Evolutionary conservation across 1,284 basidiomycete species (phyloP).

Genomic region (Irpex sp.): DNA sequence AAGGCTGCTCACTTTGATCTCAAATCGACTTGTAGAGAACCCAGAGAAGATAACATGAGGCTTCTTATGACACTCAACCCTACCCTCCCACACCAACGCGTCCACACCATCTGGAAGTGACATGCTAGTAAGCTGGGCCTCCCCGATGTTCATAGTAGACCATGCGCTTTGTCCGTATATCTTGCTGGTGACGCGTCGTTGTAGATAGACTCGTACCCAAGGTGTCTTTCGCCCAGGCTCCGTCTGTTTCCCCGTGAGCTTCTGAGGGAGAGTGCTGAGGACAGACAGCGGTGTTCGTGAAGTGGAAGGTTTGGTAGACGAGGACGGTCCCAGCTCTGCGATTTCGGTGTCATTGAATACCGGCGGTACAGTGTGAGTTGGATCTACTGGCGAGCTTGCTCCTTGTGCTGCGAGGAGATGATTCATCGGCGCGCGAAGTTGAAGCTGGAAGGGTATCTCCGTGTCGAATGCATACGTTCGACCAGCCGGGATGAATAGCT

Average conservation of each 20-base stretch:
- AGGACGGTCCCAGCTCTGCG: not conserved
- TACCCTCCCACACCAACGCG: not conserved
- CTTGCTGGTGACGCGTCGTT: conserved; percentile 37
- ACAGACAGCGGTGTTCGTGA: not conserved
- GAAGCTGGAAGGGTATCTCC: conserved; percentile 60
- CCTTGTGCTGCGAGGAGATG: not conserved
- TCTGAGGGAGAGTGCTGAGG: not conserved
- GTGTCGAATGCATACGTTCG: conserved; percentile 50
- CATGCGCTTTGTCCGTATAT: conserved; percentile 28
- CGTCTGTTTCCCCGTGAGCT: not conserved
- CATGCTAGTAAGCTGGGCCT: conserved; percentile 29
- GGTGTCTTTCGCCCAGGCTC: not conserved
- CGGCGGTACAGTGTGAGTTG: not conserved
- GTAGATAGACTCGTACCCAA: conserved; percentile 35
- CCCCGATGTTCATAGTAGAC: conserved; percentile 33
- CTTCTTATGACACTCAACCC: not conserved
- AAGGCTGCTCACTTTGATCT: not conserved
- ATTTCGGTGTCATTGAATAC: too few species aligned
- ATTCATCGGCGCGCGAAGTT: conserved; percentile 39
- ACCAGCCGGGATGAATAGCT: conserved; percentile 51
- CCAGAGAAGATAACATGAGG: not conserved
- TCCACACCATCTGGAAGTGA: not conserved
- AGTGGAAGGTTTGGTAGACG: not conserved
- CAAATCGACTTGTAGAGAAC: not conserved
- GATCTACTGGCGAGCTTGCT: not conserved